Percentiles rank a stretch among this genome's conserved stretches.
These are phyloP conservation scores for Geranium brycei DNA, from an alignment of 345 rosid genomes.

Conservation along the genomic window DNA sequence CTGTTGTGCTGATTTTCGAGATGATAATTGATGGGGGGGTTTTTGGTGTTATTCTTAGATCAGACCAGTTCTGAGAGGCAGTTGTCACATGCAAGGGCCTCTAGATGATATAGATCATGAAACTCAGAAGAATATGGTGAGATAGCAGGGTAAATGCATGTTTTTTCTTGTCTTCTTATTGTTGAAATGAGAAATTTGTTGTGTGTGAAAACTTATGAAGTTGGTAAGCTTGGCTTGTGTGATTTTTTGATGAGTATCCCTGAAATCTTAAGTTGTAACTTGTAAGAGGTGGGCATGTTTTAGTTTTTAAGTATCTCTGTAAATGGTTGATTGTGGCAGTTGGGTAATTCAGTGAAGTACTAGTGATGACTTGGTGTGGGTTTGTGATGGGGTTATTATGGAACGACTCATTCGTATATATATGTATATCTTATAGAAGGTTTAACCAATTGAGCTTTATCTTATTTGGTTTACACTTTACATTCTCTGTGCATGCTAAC, in stretches of 20 bases:
- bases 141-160: conserved; percentile 30
- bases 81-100: conserved; percentile 25
- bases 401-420: no score
- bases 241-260: no score
- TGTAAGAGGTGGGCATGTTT: background rate
- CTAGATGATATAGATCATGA: conserved; percentile 21
- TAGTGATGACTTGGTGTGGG: background rate
- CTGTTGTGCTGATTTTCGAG: background rate
- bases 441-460: background rate
- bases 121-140: conserved; percentile 34
- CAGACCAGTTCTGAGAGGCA: conserved; percentile 25
- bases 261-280: background rate
- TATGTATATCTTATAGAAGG: background rate
- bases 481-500: background rate
- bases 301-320: background rate
- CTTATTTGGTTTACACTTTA: no score
- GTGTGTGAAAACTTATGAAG: no score
- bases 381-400: background rate
- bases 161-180: conserved; percentile 7
- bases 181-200: background rate
- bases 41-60: conserved; percentile 27
- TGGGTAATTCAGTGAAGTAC: background rate
- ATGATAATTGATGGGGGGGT: conserved; percentile 9
- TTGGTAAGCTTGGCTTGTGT: no score
- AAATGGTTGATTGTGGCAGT: background rate